Evolutionary conservation across 129 eudicot genomes (phyloP), one percentile per base, ranked within the genome.

Genomic region (Flaveria bidentis): DNA sequence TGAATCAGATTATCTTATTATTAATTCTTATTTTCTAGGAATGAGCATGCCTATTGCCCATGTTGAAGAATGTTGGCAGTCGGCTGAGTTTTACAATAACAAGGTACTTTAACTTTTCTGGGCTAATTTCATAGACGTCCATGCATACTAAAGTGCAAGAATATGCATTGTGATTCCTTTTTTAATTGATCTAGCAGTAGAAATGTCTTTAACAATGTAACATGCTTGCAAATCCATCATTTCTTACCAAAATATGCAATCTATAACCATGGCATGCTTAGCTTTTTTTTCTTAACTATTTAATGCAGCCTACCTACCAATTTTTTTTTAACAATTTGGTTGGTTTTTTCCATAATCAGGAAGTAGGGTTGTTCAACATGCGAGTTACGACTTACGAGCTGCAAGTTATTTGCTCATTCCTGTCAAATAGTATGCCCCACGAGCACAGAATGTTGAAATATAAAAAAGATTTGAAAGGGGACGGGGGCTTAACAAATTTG

Each of bases 31-130:
- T 52, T 33, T 72, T 73, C 58, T 4, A 94, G 99, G 99, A 80
- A 87, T 94, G 99, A 91, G 92, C 91, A 85, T 94, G 92, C 99
- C 99, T 73, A 91, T 86, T 75, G 85, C 88, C 30, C 97, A 94
- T 66, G 99, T 94, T 68, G 99, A 94, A 86, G 97, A 94, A 81
- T 89, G 95, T 78, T 94, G 99, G 99, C 97, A 94, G 78, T 85
- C 88, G 87, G 97, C 99, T 55, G 97, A 94, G 78, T 94, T 94
- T 80, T 94, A 94, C 73, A 87, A 74, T 74, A 91, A 94, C 82
- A 94, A 94, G 97, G 99, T 91, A 80, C 28, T 71, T 64, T 7
- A 30, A 28, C 33, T 51, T 71, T 18, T 55, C 12, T 64, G 26
- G 45, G 45, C 15, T n/a, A 2, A 11, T 16, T 61, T 10, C 42